Evolutionary conservation across 2,329 filamentous ascomycete species (phyloP).

Genomic region (Colletotrichum trifolii): DNA sequence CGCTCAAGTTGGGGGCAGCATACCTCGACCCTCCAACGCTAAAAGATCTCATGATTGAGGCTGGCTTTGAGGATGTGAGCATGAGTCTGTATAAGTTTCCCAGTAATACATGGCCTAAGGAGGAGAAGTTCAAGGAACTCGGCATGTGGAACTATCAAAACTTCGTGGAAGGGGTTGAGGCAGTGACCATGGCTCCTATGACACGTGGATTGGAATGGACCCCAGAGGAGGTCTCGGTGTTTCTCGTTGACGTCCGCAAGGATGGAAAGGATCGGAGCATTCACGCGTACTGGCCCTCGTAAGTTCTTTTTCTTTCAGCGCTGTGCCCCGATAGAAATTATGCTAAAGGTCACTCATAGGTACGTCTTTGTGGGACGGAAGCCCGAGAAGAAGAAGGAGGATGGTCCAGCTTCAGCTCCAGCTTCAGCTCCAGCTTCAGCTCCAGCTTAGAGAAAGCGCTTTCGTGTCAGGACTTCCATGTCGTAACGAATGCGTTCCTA

Average conservation of each 20-base stretch:
- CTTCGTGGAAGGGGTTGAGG: slow-evolving; percentile 47
- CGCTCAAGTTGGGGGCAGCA: slow-evolving; percentile 42
- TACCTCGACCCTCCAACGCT: slow-evolving; percentile 39
- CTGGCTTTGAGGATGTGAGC: slow-evolving; percentile 40
- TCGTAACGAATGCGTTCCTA: no score
- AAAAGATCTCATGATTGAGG: slow-evolving; percentile 41
- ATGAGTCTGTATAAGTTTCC: slow-evolving; percentile 36
- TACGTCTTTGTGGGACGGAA: slow-evolving; percentile 13
- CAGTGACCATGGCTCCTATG: slow-evolving; percentile 48
- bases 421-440: not conserved
- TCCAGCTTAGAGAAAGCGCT: no score
- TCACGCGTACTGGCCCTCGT: slow-evolving; percentile 53
- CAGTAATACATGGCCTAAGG: slow-evolving; percentile 30
- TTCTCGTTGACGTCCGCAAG: slow-evolving; percentile 47
- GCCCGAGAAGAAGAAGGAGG: not conserved
- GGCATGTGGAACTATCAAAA: slow-evolving; percentile 45
- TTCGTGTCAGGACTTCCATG: no score
- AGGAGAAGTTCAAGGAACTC: slow-evolving; percentile 2
- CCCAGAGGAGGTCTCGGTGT: slow-evolving; percentile 46
- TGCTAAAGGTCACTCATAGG: not conserved
- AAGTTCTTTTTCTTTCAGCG: slow-evolving; percentile 33
- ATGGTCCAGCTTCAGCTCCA: not conserved
- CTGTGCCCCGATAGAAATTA: no score
- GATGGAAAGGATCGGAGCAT: slow-evolving; percentile 46
- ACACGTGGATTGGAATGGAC: slow-evolving; percentile 49